phyloP scores from a whole-genome alignment of 208 protist species.

The Leishmania braziliensis region DNA sequence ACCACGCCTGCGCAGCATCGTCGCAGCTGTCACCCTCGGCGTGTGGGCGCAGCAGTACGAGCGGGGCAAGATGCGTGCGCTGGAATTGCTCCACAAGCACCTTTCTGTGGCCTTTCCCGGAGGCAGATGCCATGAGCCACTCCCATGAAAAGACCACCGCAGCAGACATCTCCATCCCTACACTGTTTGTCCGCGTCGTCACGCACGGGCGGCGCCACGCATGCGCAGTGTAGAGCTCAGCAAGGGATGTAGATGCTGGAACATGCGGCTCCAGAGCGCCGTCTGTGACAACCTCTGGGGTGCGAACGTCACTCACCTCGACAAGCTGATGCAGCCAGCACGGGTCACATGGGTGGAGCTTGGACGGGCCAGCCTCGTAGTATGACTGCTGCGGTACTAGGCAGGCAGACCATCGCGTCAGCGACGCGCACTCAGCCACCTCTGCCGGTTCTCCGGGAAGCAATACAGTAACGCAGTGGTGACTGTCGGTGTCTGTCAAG shows the following conservation, averaged over 20 bases:
- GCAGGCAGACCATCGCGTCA: constrained; percentile 23
- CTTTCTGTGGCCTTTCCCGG: neutral
- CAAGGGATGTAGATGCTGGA: neutral
- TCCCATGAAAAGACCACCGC: constrained; percentile 1
- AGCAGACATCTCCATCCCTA: constrained; percentile 5
- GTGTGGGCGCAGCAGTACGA: constrained; percentile 1
- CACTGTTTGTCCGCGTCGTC: constrained; percentile 17
- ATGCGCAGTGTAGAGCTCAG: constrained; percentile 14
- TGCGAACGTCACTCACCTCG: constrained; percentile 23
- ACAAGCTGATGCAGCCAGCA: constrained; percentile 25
- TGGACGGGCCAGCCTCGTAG: neutral
- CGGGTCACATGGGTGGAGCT: neutral
- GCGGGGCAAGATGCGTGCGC: constrained; percentile 2
- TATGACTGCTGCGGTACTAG: neutral
- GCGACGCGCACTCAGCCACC: constrained; percentile 27
- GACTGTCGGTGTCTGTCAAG: constrained; percentile 19
- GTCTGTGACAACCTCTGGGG: neutral
- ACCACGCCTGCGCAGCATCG: neutral
- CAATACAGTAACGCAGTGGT: constrained; percentile 30
- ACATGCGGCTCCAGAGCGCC: neutral
- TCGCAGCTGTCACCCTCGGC: neutral
- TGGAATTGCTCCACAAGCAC: neutral
- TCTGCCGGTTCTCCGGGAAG: constrained; percentile 18
- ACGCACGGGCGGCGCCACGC: constrained; percentile 27
- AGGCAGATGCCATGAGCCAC: neutral